A percentile compares a stretch with the other conserved stretches of the same genome.
These are phyloP conservation scores for Hyaloscypha variabilis DNA, from an alignment of 495 filamentous ascomycete genomes.

Conservation along the genomic window DNA sequence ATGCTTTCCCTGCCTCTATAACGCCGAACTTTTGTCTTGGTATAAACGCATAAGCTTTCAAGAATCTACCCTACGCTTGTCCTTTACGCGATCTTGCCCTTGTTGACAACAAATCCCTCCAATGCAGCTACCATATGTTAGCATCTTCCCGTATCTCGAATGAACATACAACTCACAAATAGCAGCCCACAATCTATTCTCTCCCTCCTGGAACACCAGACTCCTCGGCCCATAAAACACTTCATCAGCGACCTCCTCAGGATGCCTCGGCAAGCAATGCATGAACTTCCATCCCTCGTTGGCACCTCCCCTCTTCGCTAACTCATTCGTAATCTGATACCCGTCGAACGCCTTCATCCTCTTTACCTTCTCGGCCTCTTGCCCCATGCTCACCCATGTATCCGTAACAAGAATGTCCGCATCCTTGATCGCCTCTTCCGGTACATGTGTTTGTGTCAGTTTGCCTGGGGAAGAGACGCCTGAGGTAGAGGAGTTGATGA, in stretches of 20 bases:
- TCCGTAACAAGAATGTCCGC: slow-evolving; percentile 94
- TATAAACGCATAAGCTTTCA: slow-evolving; percentile 1
- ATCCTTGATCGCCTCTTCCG: slow-evolving; percentile 85
- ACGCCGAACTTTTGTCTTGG: slow-evolving; percentile 15
- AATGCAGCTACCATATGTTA: slow-evolving; percentile 60
- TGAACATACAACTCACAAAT: slow-evolving; percentile 53
- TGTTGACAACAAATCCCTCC: slow-evolving; percentile 89
- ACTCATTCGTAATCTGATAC: slow-evolving; percentile 83
- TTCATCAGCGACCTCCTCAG: slow-evolving; percentile 90
- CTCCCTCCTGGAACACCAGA: slow-evolving; percentile 89
- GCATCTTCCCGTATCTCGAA: neutral
- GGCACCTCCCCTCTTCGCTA: slow-evolving; percentile 83
- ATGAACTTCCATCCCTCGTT: slow-evolving; percentile 95
- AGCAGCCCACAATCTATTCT: slow-evolving; percentile 91
- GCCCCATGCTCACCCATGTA: slow-evolving; percentile 97
- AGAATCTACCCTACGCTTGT: neutral
- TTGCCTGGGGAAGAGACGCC: slow-evolving; percentile 61
- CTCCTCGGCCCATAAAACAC: slow-evolving; percentile 85
- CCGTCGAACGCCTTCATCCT: slow-evolving; percentile 80
- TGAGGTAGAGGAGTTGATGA: slow-evolving; percentile 64
- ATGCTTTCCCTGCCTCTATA: neutral
- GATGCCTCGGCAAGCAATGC: slow-evolving; percentile 96
- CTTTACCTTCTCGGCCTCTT: slow-evolving; percentile 80
- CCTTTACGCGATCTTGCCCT: slow-evolving; percentile 59
- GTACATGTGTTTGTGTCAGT: slow-evolving; percentile 72